These are phyloP conservation scores for Aspergillus sclerotialis DNA, from an alignment of 2,329 filamentous ascomycete species.

Conservation along the genomic window DNA sequence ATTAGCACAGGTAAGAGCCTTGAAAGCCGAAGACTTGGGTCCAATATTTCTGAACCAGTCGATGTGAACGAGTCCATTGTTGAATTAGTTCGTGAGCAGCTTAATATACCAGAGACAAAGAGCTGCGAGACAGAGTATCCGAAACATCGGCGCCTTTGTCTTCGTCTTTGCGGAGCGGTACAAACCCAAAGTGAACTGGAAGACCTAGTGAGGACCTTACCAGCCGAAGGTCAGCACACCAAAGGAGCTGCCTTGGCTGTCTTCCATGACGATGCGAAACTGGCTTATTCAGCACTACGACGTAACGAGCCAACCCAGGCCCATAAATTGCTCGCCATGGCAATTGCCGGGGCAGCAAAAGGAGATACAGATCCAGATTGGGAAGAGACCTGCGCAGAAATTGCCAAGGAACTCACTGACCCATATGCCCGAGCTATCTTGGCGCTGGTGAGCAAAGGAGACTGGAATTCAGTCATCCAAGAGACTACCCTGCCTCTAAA, in stretches of 20 bases:
- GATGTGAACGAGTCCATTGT: conserved; percentile 37
- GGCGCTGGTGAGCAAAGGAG: conserved; percentile 51
- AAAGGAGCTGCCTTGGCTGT: conserved; percentile 58
- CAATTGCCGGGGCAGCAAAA: conserved; percentile 40
- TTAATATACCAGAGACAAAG: conserved; percentile 46
- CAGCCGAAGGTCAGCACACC: conserved; percentile 49
- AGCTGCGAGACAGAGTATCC: conserved; percentile 46
- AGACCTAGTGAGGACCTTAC: conserved; percentile 44
- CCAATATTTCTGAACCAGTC: conserved; percentile 15
- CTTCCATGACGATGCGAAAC: conserved; percentile 52
- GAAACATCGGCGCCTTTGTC: conserved; percentile 53
- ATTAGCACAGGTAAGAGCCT: conserved; percentile 23
- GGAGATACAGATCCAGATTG: conserved; percentile 49
- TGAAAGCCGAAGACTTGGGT: conserved; percentile 23
- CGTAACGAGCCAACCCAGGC: conserved; percentile 48
- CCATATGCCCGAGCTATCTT: conserved; percentile 57
- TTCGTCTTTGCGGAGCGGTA: conserved; percentile 53
- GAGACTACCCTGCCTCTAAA: conserved; percentile 52
- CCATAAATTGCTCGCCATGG: conserved; percentile 50
- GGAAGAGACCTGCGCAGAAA: conserved; percentile 55
- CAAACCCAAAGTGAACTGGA: conserved; percentile 46
- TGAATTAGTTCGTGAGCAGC: conserved; percentile 41
- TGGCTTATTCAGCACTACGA: conserved; percentile 51
- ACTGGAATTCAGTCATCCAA: conserved; percentile 53
- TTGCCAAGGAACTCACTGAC: conserved; percentile 55